These are phyloP conservation scores for Corylus heterophylla DNA, from an alignment of 306 rosid species.

Conservation along the genomic window DNA sequence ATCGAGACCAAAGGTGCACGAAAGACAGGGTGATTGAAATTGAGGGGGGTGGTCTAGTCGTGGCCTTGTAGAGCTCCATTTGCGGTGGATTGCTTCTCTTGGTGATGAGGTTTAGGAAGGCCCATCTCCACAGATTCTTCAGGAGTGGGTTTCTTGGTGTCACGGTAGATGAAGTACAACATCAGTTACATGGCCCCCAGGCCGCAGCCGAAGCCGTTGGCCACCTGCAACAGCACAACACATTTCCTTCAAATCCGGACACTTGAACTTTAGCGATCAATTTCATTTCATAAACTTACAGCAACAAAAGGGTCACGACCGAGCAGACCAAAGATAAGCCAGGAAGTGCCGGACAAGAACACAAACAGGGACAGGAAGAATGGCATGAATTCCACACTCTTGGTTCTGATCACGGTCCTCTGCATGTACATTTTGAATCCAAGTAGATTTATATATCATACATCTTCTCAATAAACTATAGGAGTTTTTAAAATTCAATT, in stretches of 20 bases:
- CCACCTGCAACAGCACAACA: conserved; percentile 44
- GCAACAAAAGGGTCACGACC: conserved; percentile 81
- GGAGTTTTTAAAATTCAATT: too few species aligned
- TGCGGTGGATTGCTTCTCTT: conserved; percentile 30
- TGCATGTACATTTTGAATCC: conserved; percentile 34
- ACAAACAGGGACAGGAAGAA: conserved; percentile 81
- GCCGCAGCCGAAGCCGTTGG: conserved; percentile 75
- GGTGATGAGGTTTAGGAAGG: conserved; percentile 36
- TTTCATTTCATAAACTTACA: conserved; percentile 34
- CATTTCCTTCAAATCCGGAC: neutral
- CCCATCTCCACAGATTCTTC: conserved; percentile 62
- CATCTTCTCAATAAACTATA: too few species aligned
- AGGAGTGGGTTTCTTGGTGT: conserved; percentile 5
- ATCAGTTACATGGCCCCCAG: conserved; percentile 66
- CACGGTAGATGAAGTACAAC: conserved; percentile 69
- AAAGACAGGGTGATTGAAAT: neutral
- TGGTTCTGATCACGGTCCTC: conserved; percentile 77
- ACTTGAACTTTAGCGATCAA: neutral
- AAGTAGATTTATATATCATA: neutral
- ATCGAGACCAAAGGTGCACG: neutral
- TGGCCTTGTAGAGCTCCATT: conserved; percentile 26
- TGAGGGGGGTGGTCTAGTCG: conserved; percentile 2
- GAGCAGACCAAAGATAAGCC: conserved; percentile 77
- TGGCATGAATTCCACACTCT: conserved; percentile 94
- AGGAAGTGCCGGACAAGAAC: conserved; percentile 86